Evolutionary conservation across 345 rosid species (phyloP), one percentile per base, ranked within the genome.

Genomic region (Citrus medica): DNA sequence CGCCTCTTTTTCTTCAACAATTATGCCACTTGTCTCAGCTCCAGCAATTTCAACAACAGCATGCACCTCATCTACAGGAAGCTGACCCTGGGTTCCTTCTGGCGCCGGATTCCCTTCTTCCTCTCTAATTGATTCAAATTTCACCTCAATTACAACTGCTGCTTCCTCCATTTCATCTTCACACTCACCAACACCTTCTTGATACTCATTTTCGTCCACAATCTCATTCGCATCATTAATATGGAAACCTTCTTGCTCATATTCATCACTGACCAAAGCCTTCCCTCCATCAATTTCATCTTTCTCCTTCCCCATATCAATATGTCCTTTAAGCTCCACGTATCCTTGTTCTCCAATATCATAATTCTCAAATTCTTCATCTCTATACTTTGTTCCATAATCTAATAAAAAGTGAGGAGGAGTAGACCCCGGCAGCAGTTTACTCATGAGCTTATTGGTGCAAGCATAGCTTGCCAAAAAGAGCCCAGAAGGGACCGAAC

Each of bases 401-500:
- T 67, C 81, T 62, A 81, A n/a, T 35, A 68, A 73, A 13, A 66
- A 64, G 7, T 61, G 79, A 62, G 78, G 28, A 0, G 83, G 78
- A 28, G 82, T 40, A 69, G 86, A 77, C 63, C 71, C 64, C 12
- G 95, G 93, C 67, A 95, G 89, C 78, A 95, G 76, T 75, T 21
- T 90, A 62, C 87, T 88, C 94, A 93, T 88, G n/a, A 95, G 67
- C 84, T 84, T 88, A 77, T 90, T 78, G 40, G 94, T 85, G 80
- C 90, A 92, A 85, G 87, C 90, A 85, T 93, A 87, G 78, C 90
- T 86, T 22, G 87, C 94, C 84, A 91, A 84, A 70, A 90, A 82
- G 59, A 90, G 7, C 9, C 93, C 91, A 67, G 73, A 93, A 35
- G 98, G 97, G 65, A 92, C 79, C 4, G 91, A 87, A 68, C 84